These are phyloP conservation scores for Aegilops speltoides DNA, from an alignment of 176 grass and related monocot species.

Conservation along the genomic window DNA sequence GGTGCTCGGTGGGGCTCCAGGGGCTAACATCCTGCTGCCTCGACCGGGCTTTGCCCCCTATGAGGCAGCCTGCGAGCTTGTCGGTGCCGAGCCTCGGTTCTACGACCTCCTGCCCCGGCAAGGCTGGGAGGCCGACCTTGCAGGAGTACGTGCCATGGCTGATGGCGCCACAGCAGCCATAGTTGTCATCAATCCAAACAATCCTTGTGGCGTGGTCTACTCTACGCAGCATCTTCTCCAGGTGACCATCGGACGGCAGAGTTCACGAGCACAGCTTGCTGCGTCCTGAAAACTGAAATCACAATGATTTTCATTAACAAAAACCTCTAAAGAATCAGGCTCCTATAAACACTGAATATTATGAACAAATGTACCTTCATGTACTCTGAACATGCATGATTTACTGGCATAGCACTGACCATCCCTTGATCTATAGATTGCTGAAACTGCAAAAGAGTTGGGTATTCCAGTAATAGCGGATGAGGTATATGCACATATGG, in stretches of 20 bases:
- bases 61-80: slow-evolving; percentile 64
- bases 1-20: slow-evolving; percentile 58
- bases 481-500: slow-evolving; percentile 85
- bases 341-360: background rate
- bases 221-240: slow-evolving; percentile 61
- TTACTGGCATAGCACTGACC: background rate
- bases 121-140: slow-evolving; percentile 66
- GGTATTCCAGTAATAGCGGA: slow-evolving; percentile 77
- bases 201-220: slow-evolving; percentile 69
- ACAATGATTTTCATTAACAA: background rate
- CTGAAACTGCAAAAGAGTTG: slow-evolving; percentile 74
- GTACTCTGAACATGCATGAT: background rate
- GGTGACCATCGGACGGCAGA: slow-evolving; percentile 21
- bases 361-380: background rate
- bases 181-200: slow-evolving; percentile 94
- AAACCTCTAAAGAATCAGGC: background rate
- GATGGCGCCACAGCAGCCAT: slow-evolving; percentile 53
- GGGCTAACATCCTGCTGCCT: slow-evolving; percentile 67
- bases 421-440: slow-evolving; percentile 50
- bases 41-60: slow-evolving; percentile 76
- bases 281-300: background rate
- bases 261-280: background rate
- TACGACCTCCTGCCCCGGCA: slow-evolving; percentile 66
- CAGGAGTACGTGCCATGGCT: slow-evolving; percentile 34
- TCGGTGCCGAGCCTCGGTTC: slow-evolving; percentile 65